Percentiles rank a stretch among this genome's conserved stretches.
Evolutionary conservation across 495 filamentous ascomycete species (phyloP).

Genomic region (Penicillium waksmanii): DNA sequence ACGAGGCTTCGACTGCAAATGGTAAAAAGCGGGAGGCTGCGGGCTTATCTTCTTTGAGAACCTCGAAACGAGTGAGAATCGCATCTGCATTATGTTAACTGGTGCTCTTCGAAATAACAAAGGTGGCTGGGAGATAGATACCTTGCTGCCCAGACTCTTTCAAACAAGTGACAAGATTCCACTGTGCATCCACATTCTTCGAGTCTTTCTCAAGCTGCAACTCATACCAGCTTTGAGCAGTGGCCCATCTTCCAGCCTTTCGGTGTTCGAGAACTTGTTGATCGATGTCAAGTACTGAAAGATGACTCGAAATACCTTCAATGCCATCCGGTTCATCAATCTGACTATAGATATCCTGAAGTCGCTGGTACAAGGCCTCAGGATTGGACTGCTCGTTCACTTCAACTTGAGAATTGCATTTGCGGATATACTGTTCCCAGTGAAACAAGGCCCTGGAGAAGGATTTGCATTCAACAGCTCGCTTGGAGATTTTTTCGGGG

Average conservation of each 20-base stretch:
- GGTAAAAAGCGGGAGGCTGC: constrained; percentile 65
- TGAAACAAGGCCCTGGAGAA: constrained; percentile 91
- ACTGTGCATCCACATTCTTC: constrained; percentile 73
- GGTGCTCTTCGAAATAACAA: background rate
- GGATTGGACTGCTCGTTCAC: constrained; percentile 44
- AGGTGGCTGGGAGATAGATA: constrained; percentile 34
- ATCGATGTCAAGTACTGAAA: constrained; percentile 80
- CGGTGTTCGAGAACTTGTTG: constrained; percentile 91
- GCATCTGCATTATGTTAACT: constrained; percentile 60
- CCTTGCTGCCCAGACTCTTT: constrained; percentile 92
- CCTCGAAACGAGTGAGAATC: constrained; percentile 80
- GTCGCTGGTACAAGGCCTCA: constrained; percentile 67
- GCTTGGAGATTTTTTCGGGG: constrained; percentile 78
- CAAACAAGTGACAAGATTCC: constrained; percentile 83
- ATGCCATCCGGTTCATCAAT: constrained; percentile 98
- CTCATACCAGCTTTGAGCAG: constrained; percentile 97
- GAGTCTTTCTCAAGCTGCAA: constrained; percentile 79
- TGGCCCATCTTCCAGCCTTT: constrained; percentile 95
- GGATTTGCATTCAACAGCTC: constrained; percentile 89
- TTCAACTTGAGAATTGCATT: constrained; percentile 47
- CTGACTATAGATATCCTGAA: constrained; percentile 93
- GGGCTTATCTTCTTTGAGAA: constrained; percentile 60
- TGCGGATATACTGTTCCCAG: constrained; percentile 87
- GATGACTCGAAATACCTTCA: constrained; percentile 85
- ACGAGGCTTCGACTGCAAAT: constrained; percentile 86